Percentiles rank a stretch among this genome's conserved stretches.
These are phyloP conservation scores for Microsporum canis DNA, from an alignment of 2,329 filamentous ascomycete genomes.

Conservation along the genomic window DNA sequence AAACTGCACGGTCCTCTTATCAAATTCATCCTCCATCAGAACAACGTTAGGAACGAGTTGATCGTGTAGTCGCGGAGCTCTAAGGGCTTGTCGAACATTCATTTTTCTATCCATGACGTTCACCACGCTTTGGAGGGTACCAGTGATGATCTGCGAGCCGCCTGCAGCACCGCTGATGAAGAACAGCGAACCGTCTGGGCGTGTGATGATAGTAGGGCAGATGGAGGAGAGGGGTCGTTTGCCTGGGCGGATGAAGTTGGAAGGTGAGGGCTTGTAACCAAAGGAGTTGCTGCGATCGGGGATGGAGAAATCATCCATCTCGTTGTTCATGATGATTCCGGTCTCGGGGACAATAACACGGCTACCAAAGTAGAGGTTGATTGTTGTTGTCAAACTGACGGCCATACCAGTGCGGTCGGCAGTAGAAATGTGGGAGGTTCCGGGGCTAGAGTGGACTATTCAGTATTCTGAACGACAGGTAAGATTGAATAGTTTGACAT, in stretches of 20 bases:
- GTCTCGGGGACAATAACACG: constrained; percentile 68
- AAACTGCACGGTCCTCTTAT: constrained; percentile 52
- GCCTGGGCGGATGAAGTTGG: constrained; percentile 68
- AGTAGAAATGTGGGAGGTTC: constrained; percentile 47
- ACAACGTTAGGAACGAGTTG: constrained; percentile 64
- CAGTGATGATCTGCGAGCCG: constrained; percentile 70
- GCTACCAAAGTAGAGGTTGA: constrained; percentile 79
- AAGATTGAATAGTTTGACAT: constrained; percentile 12
- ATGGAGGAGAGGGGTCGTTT: constrained; percentile 81
- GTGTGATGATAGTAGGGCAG: constrained; percentile 64
- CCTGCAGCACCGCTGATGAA: constrained; percentile 65
- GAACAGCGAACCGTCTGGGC: constrained; percentile 53
- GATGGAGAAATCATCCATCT: constrained; percentile 72
- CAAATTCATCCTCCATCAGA: constrained; percentile 57
- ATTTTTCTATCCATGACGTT: constrained; percentile 57
- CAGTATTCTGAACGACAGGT: background rate
- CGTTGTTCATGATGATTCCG: constrained; percentile 63
- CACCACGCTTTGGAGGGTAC: constrained; percentile 63
- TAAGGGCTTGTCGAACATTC: constrained; percentile 51
- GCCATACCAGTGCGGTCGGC: constrained; percentile 64
- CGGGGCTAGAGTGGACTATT: constrained; percentile 26
- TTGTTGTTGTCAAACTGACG: constrained; percentile 70
- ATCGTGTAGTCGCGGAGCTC: constrained; percentile 62
- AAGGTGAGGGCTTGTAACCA: constrained; percentile 65
- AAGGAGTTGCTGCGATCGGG: constrained; percentile 68